Conservation (phyloP, 768 basidiomycete genomes). For the Chalciporus piperatus region DNA sequence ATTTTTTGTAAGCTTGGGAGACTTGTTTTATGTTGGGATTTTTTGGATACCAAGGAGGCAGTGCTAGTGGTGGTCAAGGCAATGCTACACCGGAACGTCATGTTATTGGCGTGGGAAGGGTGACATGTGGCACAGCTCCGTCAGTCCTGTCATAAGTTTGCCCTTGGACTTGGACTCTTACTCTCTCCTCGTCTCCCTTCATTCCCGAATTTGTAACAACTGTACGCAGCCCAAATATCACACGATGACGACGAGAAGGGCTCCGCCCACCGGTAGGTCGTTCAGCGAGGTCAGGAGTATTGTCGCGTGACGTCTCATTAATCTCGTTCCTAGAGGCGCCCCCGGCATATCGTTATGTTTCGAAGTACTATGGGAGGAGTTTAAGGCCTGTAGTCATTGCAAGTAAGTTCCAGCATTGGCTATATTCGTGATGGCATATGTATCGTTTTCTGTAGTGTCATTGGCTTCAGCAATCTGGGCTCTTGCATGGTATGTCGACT, state of each 20-base stretch:
- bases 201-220: conserved; percentile 3
- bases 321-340: conserved; percentile 34
- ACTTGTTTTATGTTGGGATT: too few relatives aligned
- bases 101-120: conserved; percentile 20
- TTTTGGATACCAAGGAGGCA: too few relatives aligned
- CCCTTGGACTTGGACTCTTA: not conserved
- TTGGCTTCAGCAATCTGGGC: conserved; percentile 56
- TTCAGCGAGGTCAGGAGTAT: not conserved
- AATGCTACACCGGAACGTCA: too few relatives aligned
- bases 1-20: not conserved
- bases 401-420: conserved; percentile 33
- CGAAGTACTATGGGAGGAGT: conserved; percentile 52
- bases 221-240: not conserved
- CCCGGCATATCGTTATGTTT: conserved; percentile 61
- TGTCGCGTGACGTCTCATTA: not conserved
- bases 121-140: conserved; percentile 16
- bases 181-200: not conserved
- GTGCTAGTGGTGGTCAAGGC: not conserved
- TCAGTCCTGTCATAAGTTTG: not conserved
- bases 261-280: conserved; percentile 14
- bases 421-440: not conserved
- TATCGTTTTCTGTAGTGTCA: conserved; percentile 28
- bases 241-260: conserved; percentile 16
- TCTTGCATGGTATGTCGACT: conserved; percentile 54
- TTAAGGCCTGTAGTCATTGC: conserved; percentile 58